Evolutionary conservation across 1,284 basidiomycete genomes (phyloP), one percentile per base, ranked within the genome.

Genomic region (Erythrobasidium hasegawianum): DNA sequence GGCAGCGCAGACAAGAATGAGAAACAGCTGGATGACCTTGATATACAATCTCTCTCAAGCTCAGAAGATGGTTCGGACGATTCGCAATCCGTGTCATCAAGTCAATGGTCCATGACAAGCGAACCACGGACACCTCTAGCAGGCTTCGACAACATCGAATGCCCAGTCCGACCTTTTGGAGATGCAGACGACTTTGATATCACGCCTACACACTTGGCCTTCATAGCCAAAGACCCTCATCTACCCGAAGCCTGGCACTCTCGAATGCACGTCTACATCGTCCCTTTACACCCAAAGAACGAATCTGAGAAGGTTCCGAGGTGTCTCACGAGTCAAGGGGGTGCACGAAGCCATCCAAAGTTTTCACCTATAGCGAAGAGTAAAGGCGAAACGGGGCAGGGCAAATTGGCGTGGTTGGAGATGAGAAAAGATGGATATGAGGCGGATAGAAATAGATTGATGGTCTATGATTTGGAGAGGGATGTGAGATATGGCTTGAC

Each of bases 401-500:
- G 68, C 20, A 88, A 87, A 77, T 83, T 85, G 1, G 90, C 88
- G 0, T 96, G 92, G 92, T 79, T 89, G 43, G 87, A 96, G 77
- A 83, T 92, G 70, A 85, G 86, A 54, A 76, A 87, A 74, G 90
- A 96, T 74, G 92, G 91, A 0, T 88, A 93, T 73, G 92, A 96
- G 77, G 83, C 87, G 22, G 80, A 81, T 69, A 71, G 74, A 22
- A 74, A 77, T 43, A 86, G 88, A 73, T 82, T 93, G 53, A 84
- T 91, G 56, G 83, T 93, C 13, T 89, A 87, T 54, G 76, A 77
- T 74, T 77, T 93, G 18, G 76, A 77, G 57, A 20, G 33, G 16
- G 57, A 53, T 41, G 18, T 39, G 14, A 64, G 54, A 33, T 53
- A 83, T 69, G 78, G 84, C n/a, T 74, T 89, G 68, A 89, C 89